Evolutionary conservation across 306 rosid species (phyloP).

Genomic region (Albizia julibrissin): DNA sequence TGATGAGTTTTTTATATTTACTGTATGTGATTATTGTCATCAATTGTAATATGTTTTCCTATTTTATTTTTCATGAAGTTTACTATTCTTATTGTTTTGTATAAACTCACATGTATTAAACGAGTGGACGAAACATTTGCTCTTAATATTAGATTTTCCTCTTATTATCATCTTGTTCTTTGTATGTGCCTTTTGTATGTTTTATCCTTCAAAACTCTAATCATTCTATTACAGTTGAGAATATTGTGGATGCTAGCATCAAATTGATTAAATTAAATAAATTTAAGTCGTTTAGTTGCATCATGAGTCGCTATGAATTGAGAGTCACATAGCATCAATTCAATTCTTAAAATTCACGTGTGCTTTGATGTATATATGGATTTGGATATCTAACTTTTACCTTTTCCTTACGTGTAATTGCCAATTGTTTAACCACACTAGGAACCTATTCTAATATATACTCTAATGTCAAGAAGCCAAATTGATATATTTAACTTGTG

Average conservation of each 20-base stretch:
- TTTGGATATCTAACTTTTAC: not conserved
- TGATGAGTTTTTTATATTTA: not conserved
- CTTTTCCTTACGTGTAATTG: not conserved
- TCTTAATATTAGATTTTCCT: no score
- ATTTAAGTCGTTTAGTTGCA: not conserved
- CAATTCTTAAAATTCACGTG: not conserved
- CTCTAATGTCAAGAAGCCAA: not conserved
- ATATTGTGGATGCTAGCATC: not conserved
- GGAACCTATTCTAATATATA: not conserved
- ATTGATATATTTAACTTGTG: not conserved
- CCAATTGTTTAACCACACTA: not conserved
- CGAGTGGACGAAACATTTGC: not conserved
- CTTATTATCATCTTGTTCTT: no score
- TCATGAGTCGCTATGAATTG: not conserved
- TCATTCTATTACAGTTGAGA: not conserved
- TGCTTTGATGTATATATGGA: not conserved
- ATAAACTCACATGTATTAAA: not conserved
- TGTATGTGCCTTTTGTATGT: not conserved
- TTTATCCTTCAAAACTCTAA: not conserved
- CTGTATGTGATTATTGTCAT: not conserved
- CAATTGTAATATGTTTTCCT: not conserved
- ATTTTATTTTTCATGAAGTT: no score
- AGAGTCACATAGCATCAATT: not conserved
- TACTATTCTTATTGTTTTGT: not conserved
- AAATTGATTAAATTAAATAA: not conserved